These are phyloP conservation scores for Cinnamomum micranthum DNA, from an alignment of 164 flowering plant genomes.

Conservation along the genomic window DNA sequence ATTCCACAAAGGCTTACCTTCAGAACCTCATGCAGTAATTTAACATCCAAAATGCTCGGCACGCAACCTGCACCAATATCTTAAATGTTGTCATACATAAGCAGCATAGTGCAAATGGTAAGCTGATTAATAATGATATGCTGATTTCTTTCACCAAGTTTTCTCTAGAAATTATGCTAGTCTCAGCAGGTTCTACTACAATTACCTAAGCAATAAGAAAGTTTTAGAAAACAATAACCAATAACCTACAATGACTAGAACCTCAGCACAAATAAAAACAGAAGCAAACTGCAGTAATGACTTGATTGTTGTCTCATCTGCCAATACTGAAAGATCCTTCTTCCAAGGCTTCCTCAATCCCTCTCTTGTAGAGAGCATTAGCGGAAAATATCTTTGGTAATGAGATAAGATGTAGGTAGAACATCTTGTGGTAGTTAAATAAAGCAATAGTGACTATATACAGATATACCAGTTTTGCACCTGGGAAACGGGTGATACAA, in stretches of 20 bases:
- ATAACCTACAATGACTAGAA: not conserved
- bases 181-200: slow-evolving; percentile 85
- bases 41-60: slow-evolving; percentile 68
- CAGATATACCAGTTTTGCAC: too few relatives aligned
- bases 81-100: not conserved
- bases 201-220: slow-evolving; percentile 48
- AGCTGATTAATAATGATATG: not conserved
- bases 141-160: slow-evolving; percentile 44
- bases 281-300: not conserved
- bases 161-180: slow-evolving; percentile 70
- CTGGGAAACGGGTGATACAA: too few relatives aligned
- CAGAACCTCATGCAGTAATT: slow-evolving; percentile 71
- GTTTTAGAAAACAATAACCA: slow-evolving; percentile 11
- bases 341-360: not conserved
- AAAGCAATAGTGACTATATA: too few relatives aligned
- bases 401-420: too few relatives aligned
- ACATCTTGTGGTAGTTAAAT: too few relatives aligned
- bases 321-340: not conserved
- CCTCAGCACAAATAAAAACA: not conserved
- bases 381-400: too few relatives aligned
- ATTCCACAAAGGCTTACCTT: slow-evolving; percentile 41
- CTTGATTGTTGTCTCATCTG: not conserved
- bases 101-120: not conserved
- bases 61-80: slow-evolving; percentile 49
- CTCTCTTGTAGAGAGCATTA: too few relatives aligned